Base-by-base conservation (phyloP, 805 yeast genomes). In the Candida incommunis region DNA sequence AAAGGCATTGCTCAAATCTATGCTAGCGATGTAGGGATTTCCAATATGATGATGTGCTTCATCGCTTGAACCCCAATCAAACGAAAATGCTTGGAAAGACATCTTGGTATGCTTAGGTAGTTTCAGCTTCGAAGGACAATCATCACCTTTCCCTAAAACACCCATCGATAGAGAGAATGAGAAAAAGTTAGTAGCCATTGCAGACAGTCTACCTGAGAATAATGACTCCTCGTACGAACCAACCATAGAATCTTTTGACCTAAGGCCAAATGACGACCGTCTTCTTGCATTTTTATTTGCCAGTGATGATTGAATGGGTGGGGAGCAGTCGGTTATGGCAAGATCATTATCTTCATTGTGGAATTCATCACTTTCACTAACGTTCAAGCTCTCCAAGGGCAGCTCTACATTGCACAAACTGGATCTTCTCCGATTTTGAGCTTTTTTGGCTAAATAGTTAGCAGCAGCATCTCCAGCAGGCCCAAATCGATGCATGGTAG, bases 201-300 rank as follows among this genome's bases (percentile, higher is more conserved):
- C 54, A 22, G 56, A 54, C 43, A 63, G 62, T 2, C 55, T 65
- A 21, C 52, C 57, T 1, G 54, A 54, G 11, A 60, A 46, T 41
- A 60, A 46, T 13, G 60, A 52, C 49, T 60, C 65, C 40, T 61
- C 65, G 43, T 59, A 60, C 5, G 64, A 59, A 15, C 65, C 65
- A 18, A 57, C 56, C 23, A 60, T 46, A 3, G 60, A 45, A 43
- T 53, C 56, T 11, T 49, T 23, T 7, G 37, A 31, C 9, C n/a
- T 11, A 31, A 31, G 37, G 20, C 37, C 37, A 31, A 31, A 26
- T 7, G 40, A 41, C 24, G 37, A 40, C 5, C 27, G 9, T 7
- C 27, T 24, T 40, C 42, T 31, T 5, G n/a, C n/a, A n/a, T n/a
- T n/a, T n/a, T n/a, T n/a, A n/a, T n/a, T n/a, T n/a, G n/a, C n/a